A percentile compares a stretch with the other conserved stretches of the same genome.
These are phyloP conservation scores for Calonectria naviculata DNA, from an alignment of 2,329 filamentous ascomycete genomes.

Conservation along the genomic window DNA sequence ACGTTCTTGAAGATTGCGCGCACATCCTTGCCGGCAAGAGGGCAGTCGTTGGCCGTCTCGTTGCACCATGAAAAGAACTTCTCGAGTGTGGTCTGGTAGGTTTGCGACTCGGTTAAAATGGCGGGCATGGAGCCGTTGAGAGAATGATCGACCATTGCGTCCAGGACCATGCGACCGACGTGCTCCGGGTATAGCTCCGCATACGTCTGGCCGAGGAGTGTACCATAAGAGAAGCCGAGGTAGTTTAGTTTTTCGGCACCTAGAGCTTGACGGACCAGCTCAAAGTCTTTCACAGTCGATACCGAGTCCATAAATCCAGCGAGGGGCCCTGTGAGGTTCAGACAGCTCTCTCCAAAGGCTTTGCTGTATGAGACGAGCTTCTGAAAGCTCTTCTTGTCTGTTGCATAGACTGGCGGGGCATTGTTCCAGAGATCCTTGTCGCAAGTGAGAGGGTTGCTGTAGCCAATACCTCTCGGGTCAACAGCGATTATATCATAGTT, in stretches of 20 bases:
- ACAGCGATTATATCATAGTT: slow-evolving; percentile 56
- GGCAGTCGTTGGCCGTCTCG: slow-evolving; percentile 15
- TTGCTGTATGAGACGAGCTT: slow-evolving; percentile 27
- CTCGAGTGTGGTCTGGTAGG: slow-evolving; percentile 32
- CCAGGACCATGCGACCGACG: slow-evolving; percentile 41
- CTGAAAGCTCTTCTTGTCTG: slow-evolving; percentile 10
- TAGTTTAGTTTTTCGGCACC: slow-evolving; percentile 41
- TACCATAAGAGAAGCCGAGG: slow-evolving; percentile 51
- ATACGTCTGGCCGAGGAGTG: slow-evolving; percentile 46
- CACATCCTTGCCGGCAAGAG: slow-evolving; percentile 33
- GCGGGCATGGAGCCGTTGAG: slow-evolving; percentile 25
- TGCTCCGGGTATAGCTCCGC: slow-evolving; percentile 43
- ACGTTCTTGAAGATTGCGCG: slow-evolving; percentile 29
- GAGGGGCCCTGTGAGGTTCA: slow-evolving; percentile 34
- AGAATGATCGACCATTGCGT: slow-evolving; percentile 40
- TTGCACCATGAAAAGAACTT: slow-evolving; percentile 39
- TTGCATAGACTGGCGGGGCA: slow-evolving; percentile 15
- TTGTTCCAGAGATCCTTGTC: slow-evolving; percentile 44
- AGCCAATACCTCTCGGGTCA: slow-evolving; percentile 55
- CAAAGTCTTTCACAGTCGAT: slow-evolving; percentile 37
- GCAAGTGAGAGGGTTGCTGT: slow-evolving; percentile 52
- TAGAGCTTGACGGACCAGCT: slow-evolving; percentile 35
- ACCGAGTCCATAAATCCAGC: slow-evolving; percentile 36
- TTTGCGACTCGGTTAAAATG: slow-evolving; percentile 23
- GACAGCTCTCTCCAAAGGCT: slow-evolving; percentile 34